phyloP scores from a whole-genome alignment of 2,329 filamentous ascomycete species.

The Paramyrothecium sp. region DNA sequence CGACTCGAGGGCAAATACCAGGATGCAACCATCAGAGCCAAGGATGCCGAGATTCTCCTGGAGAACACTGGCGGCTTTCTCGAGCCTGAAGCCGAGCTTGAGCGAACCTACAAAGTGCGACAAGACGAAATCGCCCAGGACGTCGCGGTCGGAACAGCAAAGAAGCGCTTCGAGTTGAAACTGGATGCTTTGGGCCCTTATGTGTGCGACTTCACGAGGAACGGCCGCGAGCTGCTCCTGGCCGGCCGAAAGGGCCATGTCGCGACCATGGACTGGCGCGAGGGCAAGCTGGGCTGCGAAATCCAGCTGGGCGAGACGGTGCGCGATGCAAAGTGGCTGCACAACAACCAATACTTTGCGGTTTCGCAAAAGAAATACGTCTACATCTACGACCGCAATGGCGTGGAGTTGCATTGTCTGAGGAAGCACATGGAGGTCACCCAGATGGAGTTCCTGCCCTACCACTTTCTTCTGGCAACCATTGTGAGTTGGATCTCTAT shows the following conservation, averaged over 20 bases:
- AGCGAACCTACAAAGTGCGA: slow-evolving; percentile 87
- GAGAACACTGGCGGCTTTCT: slow-evolving; percentile 85
- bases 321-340: slow-evolving; percentile 85
- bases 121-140: slow-evolving; percentile 79
- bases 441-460: slow-evolving; percentile 93
- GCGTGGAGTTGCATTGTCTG: slow-evolving; percentile 89
- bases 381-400: slow-evolving; percentile 92
- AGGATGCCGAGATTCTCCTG: slow-evolving; percentile 91
- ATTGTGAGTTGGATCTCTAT: slow-evolving; percentile 53
- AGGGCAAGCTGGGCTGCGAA: slow-evolving; percentile 88
- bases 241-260: slow-evolving; percentile 92
- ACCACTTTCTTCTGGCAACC: slow-evolving; percentile 90
- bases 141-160: slow-evolving; percentile 79
- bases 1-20: slow-evolving; percentile 80
- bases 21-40: slow-evolving; percentile 77
- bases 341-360: slow-evolving; percentile 93
- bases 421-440: slow-evolving; percentile 88
- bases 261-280: slow-evolving; percentile 94
- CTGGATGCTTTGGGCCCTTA: slow-evolving; percentile 85
- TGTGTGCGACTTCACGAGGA: slow-evolving; percentile 82
- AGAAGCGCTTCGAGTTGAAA: slow-evolving; percentile 90
- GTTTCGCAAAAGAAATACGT: slow-evolving; percentile 95
- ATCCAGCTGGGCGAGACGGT: slow-evolving; percentile 88
- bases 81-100: slow-evolving; percentile 83
- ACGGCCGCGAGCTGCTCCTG: slow-evolving; percentile 81